Evolutionary conservation across 2,329 filamentous ascomycete species (phyloP), one percentile per base, ranked within the genome.

Genomic region (Fusarium guadeloupense): DNA sequence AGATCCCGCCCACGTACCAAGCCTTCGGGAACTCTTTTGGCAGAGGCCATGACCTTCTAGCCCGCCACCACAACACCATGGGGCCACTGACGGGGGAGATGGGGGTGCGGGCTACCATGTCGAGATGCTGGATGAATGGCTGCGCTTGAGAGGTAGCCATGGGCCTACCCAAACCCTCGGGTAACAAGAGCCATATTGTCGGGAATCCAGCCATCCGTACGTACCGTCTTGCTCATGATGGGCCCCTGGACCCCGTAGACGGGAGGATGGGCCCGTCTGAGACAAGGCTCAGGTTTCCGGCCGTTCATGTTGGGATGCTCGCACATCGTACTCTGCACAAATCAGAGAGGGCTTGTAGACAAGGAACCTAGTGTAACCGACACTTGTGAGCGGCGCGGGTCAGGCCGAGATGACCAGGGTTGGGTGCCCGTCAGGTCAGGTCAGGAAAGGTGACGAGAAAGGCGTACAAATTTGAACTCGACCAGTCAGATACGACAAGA

Each of bases 1-100:
- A 54, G 66, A 59, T 67, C 61, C 63, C 65, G 65, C 68, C 56
- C 66, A 67, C 67, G 67, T 70, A 64, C 67, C 67, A 69, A 69
- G 59, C 59, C 61, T 70, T 69, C 67, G 67, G 67, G 67, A 69
- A 61, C 66, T 58, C 54, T 59, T 46, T 49, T 61, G 49, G 53
- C 37, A 53, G 50, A 50, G 37, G 34, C 46, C 54, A 67, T 40
- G 45, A 28, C 51, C 50, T 52, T 54, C 28, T 54, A 67, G 54
- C 55, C 52, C 60, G 45, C 54, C 65, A 53, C 49, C 62, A 42
- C 58, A 50, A 48, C 41, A 53, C 41, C 63, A 56, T 43, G 52
- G 55, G 47, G 64, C 42, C 28, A 39, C 44, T 35, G 46, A 42
- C 12, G 34, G 28, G 35, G 42, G 44, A 50, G 38, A 51, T 37